Conservation (phyloP, 2,329 filamentous ascomycete genomes). For the Colletotrichum spaethianum region DNA sequence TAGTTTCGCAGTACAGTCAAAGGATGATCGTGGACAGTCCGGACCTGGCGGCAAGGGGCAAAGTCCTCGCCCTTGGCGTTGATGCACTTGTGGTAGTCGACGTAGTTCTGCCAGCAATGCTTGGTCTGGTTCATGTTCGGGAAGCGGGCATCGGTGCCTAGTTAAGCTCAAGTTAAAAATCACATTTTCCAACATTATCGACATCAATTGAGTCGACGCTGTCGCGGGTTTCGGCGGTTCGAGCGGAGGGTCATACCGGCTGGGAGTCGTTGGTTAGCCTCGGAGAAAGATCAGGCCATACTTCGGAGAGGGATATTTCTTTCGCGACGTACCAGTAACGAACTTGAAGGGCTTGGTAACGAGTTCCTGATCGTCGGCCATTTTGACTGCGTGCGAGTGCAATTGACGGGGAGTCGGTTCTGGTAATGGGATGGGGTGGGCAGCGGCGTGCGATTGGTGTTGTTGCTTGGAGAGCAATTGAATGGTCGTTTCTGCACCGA, state of each 20-base stretch:
- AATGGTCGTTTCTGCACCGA: constrained; percentile 44
- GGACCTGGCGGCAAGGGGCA: constrained; percentile 94
- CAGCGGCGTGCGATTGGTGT: constrained; percentile 53
- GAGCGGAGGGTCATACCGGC: constrained; percentile 57
- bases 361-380: constrained; percentile 88
- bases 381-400: constrained; percentile 69
- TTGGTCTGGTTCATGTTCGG: constrained; percentile 99
- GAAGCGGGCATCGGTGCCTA: constrained; percentile 99
- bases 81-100: constrained; percentile 99
- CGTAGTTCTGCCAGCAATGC: constrained; percentile 99
- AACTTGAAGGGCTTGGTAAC: constrained; percentile 99
- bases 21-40: constrained; percentile 37
- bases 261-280: constrained; percentile 58
- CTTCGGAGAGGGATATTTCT: constrained; percentile 54
- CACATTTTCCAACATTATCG: constrained; percentile 10
- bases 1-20: constrained; percentile 40
- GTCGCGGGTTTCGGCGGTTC: constrained; percentile 42
- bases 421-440: constrained; percentile 52
- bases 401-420: constrained; percentile 47
- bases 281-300: constrained; percentile 54
- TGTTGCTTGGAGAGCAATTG: constrained; percentile 48
- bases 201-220: constrained; percentile 49
- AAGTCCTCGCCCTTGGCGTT: constrained; percentile 99
- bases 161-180: constrained; percentile 29
- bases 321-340: constrained; percentile 85